Conservation (phyloP, 495 filamentous ascomycete genomes). For the Clavariopsis aquatica region DNA sequence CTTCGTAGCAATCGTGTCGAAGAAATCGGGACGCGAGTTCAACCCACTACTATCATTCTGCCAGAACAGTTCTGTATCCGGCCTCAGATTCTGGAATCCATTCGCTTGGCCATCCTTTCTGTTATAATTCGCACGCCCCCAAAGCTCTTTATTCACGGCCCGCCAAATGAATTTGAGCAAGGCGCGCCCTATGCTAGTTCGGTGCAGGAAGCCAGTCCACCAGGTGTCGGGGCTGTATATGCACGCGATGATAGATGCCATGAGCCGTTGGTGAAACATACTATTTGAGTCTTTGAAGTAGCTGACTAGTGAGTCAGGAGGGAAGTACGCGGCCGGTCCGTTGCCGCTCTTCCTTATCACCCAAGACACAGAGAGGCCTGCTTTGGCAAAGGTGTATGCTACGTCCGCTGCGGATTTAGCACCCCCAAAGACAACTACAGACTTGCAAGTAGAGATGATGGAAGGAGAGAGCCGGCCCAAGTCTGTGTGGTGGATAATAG, state of each 20-base stretch:
- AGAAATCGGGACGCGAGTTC: slow-evolving; percentile 47
- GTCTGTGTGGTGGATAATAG: slow-evolving; percentile 49
- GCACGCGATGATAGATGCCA: slow-evolving; percentile 29
- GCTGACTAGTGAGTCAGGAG: slow-evolving; percentile 32
- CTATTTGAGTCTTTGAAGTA: slow-evolving; percentile 43
- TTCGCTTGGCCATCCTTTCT: slow-evolving; percentile 32
- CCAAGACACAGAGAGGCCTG: slow-evolving; percentile 48
- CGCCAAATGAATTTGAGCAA: slow-evolving; percentile 39
- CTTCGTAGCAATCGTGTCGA: slow-evolving; percentile 45
- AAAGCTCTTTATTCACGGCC: not conserved
- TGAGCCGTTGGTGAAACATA: slow-evolving; percentile 20
- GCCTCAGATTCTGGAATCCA: slow-evolving; percentile 44
- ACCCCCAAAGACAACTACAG: slow-evolving; percentile 46
- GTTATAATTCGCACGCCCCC: slow-evolving; percentile 22
- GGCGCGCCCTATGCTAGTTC: slow-evolving; percentile 37
- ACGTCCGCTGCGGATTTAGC: slow-evolving; percentile 53
- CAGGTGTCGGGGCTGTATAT: slow-evolving; percentile 34
- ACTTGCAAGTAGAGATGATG: slow-evolving; percentile 36
- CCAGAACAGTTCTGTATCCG: slow-evolving; percentile 47
- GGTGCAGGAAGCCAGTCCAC: slow-evolving; percentile 43
- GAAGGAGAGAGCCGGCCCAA: slow-evolving; percentile 42
- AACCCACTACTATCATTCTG: slow-evolving; percentile 45
- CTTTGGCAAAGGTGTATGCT: slow-evolving; percentile 46
- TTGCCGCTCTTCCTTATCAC: slow-evolving; percentile 47
- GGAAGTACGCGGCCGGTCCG: slow-evolving; percentile 42